These are phyloP conservation scores for Boletus holoroseus DNA, from an alignment of 1,284 basidiomycete genomes.

Conservation along the genomic window DNA sequence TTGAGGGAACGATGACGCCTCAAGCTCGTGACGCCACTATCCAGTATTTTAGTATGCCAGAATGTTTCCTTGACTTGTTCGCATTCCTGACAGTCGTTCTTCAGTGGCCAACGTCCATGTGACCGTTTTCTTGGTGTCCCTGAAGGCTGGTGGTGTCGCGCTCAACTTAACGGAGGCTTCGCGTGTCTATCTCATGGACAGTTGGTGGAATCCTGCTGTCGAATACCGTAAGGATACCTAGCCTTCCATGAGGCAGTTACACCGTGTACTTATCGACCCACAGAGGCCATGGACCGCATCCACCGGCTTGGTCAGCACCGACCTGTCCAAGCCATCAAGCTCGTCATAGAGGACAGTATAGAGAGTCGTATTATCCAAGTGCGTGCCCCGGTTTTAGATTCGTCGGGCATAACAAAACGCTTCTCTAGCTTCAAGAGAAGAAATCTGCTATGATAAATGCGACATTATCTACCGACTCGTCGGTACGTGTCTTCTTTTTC, in stretches of 20 bases:
- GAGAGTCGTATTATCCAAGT: conserved; percentile 89
- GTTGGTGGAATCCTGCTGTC: conserved; percentile 90
- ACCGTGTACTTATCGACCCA: conserved; percentile 17
- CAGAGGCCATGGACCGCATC: conserved; percentile 97
- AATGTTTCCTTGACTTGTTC: conserved; percentile 1
- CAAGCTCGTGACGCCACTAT: conserved; percentile 94
- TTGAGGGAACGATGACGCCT: conserved; percentile 97
- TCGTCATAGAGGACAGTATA: conserved; percentile 95
- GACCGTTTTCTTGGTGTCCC: conserved; percentile 91
- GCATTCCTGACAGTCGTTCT: background rate
- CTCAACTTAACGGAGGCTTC: conserved; percentile 91
- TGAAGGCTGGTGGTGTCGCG: conserved; percentile 97
- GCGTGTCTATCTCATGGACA: conserved; percentile 88
- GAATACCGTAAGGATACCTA: conserved; percentile 58
- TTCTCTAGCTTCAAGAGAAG: conserved; percentile 81
- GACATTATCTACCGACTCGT: conserved; percentile 71
- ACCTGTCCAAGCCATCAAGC: conserved; percentile 89
- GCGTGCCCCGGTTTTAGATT: conserved; percentile 10
- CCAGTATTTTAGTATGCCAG: conserved; percentile 79
- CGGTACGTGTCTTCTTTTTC: conserved; percentile 38
- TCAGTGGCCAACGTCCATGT: conserved; percentile 89
- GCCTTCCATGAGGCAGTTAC: background rate
- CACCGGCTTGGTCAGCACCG: conserved; percentile 89
- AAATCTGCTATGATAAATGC: conserved; percentile 84
- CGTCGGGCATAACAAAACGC: background rate